These are phyloP conservation scores for Phytophthora ramorum DNA, from an alignment of 352 stramenopile genomes.

Conservation along the genomic window DNA sequence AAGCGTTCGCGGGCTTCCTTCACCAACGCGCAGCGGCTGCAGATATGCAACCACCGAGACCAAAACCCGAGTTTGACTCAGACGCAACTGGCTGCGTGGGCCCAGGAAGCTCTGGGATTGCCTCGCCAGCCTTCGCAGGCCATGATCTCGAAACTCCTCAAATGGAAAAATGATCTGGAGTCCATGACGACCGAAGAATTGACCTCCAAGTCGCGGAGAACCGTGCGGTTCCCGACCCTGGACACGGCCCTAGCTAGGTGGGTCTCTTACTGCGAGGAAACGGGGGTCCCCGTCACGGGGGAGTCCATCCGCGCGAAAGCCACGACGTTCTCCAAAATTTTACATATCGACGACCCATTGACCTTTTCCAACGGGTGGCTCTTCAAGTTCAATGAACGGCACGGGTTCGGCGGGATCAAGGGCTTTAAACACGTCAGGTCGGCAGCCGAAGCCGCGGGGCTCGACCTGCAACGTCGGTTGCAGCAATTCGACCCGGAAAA, in stretches of 20 bases:
- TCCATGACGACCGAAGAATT: conserved; percentile 33
- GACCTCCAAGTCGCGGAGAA: conserved; percentile 29
- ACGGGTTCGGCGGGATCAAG: conserved; percentile 29
- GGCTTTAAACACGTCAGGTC: conserved; percentile 12
- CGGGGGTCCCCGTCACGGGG: conserved; percentile 30
- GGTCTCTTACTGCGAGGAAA: conserved; percentile 40
- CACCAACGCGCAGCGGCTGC: conserved; percentile 39
- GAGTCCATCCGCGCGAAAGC: conserved; percentile 32
- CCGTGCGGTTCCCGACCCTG: conserved; percentile 32
- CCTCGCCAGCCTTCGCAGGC: conserved; percentile 38
- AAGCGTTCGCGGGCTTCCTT: conserved; percentile 25
- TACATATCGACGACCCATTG: conserved; percentile 27
- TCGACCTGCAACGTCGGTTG: conserved; percentile 25
- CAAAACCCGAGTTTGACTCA: conserved; percentile 35
- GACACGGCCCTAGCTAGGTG: conserved; percentile 34
- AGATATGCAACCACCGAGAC: conserved; percentile 32
- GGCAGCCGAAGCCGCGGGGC: conserved; percentile 5
- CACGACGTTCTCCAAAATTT: conserved; percentile 24
- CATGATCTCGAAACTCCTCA: conserved; percentile 46
- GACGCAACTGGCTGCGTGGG: conserved; percentile 30
- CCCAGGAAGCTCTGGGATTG: conserved; percentile 24
- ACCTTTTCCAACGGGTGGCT: conserved; percentile 44
- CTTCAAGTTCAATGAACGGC: conserved; percentile 41
- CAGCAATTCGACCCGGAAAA: conserved; percentile 16
- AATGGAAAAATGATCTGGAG: conserved; percentile 35